Conservation (phyloP, 169 alveolate genomes). For the Cyclospora cayetanensis region DNA sequence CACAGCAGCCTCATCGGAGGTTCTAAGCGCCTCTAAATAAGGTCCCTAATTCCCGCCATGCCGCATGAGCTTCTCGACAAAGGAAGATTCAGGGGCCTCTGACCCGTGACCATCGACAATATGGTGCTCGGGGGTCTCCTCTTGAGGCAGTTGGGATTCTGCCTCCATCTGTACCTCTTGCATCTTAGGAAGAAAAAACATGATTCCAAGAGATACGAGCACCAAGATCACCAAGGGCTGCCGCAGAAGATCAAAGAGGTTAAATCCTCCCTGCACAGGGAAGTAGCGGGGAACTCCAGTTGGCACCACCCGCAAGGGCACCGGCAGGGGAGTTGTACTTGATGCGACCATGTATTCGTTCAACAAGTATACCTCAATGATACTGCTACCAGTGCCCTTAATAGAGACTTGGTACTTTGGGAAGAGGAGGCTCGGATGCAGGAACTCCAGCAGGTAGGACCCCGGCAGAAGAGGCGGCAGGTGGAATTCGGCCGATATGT, state of each 20-base stretch:
- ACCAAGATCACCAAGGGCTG: slow-evolving; percentile 52
- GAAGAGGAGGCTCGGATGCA: slow-evolving; percentile 47
- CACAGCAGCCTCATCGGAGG: too few relatives aligned
- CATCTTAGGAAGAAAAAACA: slow-evolving; percentile 48
- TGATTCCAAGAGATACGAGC: slow-evolving; percentile 48
- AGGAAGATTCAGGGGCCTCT: slow-evolving; percentile 39
- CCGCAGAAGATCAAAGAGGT: slow-evolving; percentile 24
- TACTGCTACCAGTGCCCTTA: background rate
- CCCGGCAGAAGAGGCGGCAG: slow-evolving; percentile 57
- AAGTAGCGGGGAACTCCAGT: slow-evolving; percentile 39
- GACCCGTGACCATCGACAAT: slow-evolving; percentile 8
- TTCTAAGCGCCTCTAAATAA: too few relatives aligned
- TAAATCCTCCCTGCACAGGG: slow-evolving; percentile 60
- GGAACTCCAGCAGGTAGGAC: slow-evolving; percentile 53
- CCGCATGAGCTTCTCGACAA: slow-evolving; percentile 30
- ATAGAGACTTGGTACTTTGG: slow-evolving; percentile 38
- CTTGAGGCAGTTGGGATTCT: slow-evolving; percentile 34
- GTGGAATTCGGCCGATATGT: slow-evolving; percentile 18
- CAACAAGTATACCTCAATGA: slow-evolving; percentile 11
- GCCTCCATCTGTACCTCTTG: slow-evolving; percentile 60
- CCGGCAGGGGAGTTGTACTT: background rate
- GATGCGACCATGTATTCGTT: slow-evolving; percentile 42
- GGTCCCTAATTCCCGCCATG: slow-evolving; percentile 16
- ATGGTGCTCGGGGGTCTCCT: slow-evolving; percentile 14
- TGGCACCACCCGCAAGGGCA: slow-evolving; percentile 51